These are phyloP conservation scores for Pseudogymnoascus sp. DNA, from an alignment of 2,329 filamentous ascomycete species.

Conservation along the genomic window DNA sequence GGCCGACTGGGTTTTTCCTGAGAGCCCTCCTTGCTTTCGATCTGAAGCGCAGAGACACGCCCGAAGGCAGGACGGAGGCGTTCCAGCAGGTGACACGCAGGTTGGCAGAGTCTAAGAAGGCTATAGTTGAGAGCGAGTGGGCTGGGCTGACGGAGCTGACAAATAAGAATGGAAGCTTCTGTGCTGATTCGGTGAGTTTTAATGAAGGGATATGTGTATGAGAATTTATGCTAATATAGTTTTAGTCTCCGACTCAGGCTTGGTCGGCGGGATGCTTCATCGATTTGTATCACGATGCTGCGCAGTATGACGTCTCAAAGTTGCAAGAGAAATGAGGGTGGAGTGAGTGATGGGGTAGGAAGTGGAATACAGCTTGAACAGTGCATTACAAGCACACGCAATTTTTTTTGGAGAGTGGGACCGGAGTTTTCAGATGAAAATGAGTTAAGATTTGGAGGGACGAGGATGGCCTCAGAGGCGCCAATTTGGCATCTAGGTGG, in stretches of 20 bases:
- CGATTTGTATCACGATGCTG: constrained; percentile 90
- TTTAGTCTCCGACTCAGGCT: constrained; percentile 82
- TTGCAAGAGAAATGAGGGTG: constrained; percentile 1
- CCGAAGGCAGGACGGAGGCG: constrained; percentile 69
- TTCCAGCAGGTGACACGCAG: constrained; percentile 91
- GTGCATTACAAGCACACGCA: background rate
- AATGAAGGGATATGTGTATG: constrained; percentile 12
- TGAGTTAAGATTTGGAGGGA: background rate
- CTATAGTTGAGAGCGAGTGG: constrained; percentile 75
- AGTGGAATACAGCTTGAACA: background rate
- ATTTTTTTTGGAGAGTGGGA: background rate
- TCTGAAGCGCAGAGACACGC: constrained; percentile 58
- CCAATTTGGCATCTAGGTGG: background rate
- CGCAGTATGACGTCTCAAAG: constrained; percentile 28
- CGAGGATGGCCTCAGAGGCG: background rate
- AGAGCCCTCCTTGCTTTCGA: constrained; percentile 89
- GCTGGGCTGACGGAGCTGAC: constrained; percentile 89
- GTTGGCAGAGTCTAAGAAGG: constrained; percentile 74
- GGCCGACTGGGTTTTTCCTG: constrained; percentile 94
- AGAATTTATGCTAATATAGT: constrained; percentile 26
- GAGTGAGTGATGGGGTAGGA: background rate
- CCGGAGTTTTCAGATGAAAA: background rate
- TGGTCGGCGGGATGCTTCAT: constrained; percentile 95
- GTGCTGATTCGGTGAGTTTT: constrained; percentile 72
- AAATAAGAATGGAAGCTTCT: constrained; percentile 78